phyloP scores from a whole-genome alignment of 129 eudicot species.

The Mikania micrantha region DNA sequence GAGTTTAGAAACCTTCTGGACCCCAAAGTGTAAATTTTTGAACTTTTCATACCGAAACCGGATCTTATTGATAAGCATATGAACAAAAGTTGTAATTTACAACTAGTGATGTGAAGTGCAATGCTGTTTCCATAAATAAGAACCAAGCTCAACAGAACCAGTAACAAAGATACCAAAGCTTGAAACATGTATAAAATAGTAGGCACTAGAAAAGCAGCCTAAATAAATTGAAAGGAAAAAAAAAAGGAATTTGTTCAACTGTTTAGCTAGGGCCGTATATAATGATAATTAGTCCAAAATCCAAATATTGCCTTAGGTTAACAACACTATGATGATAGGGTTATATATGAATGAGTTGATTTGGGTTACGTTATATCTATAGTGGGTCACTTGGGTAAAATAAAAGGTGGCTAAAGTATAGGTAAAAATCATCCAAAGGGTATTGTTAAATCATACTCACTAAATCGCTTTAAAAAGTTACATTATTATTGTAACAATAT shows the following conservation, averaged over 20 bases:
- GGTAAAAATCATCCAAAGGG: background rate
- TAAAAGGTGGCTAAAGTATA: background rate
- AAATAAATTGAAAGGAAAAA: background rate
- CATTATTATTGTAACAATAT: background rate
- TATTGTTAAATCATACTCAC: background rate
- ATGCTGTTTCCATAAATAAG: background rate
- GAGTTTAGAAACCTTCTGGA: background rate
- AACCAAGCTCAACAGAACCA: background rate
- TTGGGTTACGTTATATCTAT: background rate
- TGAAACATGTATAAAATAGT: background rate
- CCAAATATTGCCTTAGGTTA: background rate
- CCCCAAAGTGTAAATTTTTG: background rate
- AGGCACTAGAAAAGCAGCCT: background rate
- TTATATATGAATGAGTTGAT: background rate
- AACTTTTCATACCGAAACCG: background rate
- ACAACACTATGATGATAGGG: background rate
- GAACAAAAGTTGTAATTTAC: background rate
- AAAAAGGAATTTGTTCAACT: background rate
- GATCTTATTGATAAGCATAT: background rate
- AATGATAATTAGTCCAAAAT: background rate
- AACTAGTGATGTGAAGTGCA: background rate
- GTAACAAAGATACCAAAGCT: background rate
- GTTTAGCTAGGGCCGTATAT: background rate
- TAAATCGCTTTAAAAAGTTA: background rate
- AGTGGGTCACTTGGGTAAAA: background rate